Evolutionary conservation across 352 stramenopile genomes (phyloP).

Genomic region (Globisporangium megalacanthum): DNA sequence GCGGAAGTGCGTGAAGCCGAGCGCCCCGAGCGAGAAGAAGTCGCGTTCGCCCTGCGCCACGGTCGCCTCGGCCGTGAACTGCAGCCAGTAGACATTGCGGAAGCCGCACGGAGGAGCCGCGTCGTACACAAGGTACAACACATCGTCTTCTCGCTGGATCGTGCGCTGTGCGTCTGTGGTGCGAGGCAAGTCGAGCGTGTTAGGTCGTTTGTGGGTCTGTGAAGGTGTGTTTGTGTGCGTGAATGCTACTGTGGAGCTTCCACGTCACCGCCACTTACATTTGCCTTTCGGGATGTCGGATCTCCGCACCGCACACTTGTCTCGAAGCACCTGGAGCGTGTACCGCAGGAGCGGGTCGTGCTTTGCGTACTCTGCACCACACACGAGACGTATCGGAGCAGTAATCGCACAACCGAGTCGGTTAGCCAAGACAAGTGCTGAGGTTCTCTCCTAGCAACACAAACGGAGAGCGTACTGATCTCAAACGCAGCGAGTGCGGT

Average conservation of each 20-base stretch:
- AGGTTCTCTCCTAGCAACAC: background rate
- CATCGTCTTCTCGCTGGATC: slow-evolving; percentile 38
- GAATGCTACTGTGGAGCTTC: slow-evolving; percentile 8
- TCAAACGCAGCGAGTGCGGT: slow-evolving; percentile 5
- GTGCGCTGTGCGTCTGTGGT: slow-evolving; percentile 14
- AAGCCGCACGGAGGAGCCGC: slow-evolving; percentile 46
- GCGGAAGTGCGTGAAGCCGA: slow-evolving; percentile 52
- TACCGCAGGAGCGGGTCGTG: slow-evolving; percentile 42
- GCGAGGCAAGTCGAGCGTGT: background rate
- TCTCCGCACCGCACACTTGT: slow-evolving; percentile 19
- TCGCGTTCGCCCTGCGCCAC: slow-evolving; percentile 21
- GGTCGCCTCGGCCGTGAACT: slow-evolving; percentile 33
- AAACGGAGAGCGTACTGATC: slow-evolving; percentile 1
- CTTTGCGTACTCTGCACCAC: slow-evolving; percentile 33
- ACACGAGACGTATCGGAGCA: background rate
- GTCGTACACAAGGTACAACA: slow-evolving; percentile 45
- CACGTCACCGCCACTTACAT: slow-evolving; percentile 14
- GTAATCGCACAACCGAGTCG: background rate
- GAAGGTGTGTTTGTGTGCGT: no score
- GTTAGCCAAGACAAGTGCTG: background rate
- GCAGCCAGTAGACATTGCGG: slow-evolving; percentile 62
- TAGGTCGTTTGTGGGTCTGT: background rate
- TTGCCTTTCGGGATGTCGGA: slow-evolving; percentile 32
- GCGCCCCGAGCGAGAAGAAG: slow-evolving; percentile 55
- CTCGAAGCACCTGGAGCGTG: slow-evolving; percentile 34